Base-by-base conservation (phyloP, 164 flowering plant genomes). In the Vitis labrusca region DNA sequence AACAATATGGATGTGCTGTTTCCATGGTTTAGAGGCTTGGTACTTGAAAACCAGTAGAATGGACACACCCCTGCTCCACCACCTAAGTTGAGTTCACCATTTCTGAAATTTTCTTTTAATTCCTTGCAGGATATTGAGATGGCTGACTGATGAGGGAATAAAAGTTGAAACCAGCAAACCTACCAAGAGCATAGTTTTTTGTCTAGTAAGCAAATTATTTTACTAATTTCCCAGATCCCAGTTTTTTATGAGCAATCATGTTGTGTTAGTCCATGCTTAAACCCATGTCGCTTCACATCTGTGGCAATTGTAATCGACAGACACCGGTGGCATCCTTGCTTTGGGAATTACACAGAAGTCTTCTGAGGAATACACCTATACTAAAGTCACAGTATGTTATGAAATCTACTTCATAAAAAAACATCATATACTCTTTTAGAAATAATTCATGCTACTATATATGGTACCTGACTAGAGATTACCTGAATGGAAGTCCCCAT, bases 321-420 rank as follows among this genome's bases (percentile, higher is more conserved):
- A 93, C 74, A 93, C 98, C 27, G 90, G 96, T 70, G 97, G 96
- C 19, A 90, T 91, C 71, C 92, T 86, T 67, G 87, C 93, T 5
- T 65, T 89, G 65, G 88, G 91, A 87, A 55, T 66, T 89, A 62
- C 59, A 79, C 73, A 79, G 73, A 58, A 86, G 83, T 78, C 92
- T 91, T 56, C 76, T 76, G 56, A 91, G 89, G 76, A 71, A 13
- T 32, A 30, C 16, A 60, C 27, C 27, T 23, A 23, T 23, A 23
- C 27, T 2, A 23, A 23, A 23, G 2, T 23, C 27, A 23, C 27
- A 23, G 0, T 2, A 23, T 23, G 27, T 23, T 23, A 23, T 23
- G 27, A 23, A 23, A 23, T 23, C 27, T 23, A 23, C 27, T 23
- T 23, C 27, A 23, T 23, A 23, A 23, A 23, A 23, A 23, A 23